phyloP scores from a whole-genome alignment of 2,329 filamentous ascomycete genomes.

The Pestalotiopsis fici region DNA sequence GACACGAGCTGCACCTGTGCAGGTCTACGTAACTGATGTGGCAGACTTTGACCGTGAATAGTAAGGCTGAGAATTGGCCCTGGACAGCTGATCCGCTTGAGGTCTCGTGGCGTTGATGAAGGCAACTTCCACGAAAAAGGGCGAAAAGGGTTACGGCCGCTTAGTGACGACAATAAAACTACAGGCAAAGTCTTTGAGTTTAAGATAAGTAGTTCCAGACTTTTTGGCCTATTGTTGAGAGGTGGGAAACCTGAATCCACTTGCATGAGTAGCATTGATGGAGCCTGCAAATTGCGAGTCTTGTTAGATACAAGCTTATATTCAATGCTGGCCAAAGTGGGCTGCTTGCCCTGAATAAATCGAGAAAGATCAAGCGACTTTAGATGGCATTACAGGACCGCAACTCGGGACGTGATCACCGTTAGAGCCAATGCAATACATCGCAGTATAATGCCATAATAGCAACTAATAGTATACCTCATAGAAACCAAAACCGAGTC shows the following conservation, averaged over 20 bases:
- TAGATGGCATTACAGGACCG: not conserved
- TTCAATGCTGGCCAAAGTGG: not conserved
- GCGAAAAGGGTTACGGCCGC: not conserved
- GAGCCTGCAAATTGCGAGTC: not conserved
- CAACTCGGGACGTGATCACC: not conserved
- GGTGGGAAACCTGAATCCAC: too few species aligned
- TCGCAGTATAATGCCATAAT: not conserved
- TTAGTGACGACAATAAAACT: not conserved
- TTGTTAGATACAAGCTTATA: not conserved
- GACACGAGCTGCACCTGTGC: not conserved
- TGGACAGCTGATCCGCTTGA: not conserved
- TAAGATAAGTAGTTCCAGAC: not conserved
- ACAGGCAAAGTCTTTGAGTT: not conserved
- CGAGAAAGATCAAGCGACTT: too few species aligned
- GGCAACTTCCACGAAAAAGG: not conserved
- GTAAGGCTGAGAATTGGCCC: not conserved
- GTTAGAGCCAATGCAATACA: not conserved
- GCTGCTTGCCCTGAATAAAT: too few species aligned
- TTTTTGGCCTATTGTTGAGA: not conserved
- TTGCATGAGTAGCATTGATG: not conserved
- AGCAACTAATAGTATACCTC: not conserved
- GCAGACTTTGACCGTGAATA: not conserved
- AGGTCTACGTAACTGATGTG: not conserved
- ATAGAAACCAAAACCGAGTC: not conserved
- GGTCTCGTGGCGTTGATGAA: not conserved